Percentiles rank a stretch among this genome's conserved stretches.
These are phyloP conservation scores for Tolypocladium guangdongense DNA, from an alignment of 2,329 filamentous ascomycete genomes.

Conservation along the genomic window DNA sequence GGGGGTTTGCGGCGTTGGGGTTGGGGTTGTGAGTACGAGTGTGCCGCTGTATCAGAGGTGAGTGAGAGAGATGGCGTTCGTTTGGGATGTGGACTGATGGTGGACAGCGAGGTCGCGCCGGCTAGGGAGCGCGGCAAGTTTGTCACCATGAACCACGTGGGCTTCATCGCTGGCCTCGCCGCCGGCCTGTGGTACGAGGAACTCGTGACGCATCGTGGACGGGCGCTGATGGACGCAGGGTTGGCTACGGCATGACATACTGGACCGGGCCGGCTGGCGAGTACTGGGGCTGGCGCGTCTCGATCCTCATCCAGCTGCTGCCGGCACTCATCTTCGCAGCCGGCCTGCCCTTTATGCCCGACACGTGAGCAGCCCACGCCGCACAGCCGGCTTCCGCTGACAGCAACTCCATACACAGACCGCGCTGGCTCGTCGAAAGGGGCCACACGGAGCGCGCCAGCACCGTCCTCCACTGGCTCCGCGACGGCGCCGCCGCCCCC, in stretches of 20 bases:
- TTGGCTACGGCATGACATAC: slow-evolving; percentile 43
- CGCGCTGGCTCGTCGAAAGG: slow-evolving; percentile 47
- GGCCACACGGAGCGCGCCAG: slow-evolving; percentile 30
- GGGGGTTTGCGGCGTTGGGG: slow-evolving; percentile 40
- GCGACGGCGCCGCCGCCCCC: slow-evolving; percentile 28
- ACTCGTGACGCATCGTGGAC: too few relatives aligned
- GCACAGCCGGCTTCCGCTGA: too few relatives aligned
- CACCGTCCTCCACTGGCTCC: slow-evolving; percentile 34
- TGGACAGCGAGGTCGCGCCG: slow-evolving; percentile 39
- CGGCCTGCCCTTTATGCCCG: slow-evolving; percentile 41
- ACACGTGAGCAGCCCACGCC: slow-evolving; percentile 40
- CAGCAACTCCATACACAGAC: slow-evolving; percentile 15
- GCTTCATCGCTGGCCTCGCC: slow-evolving; percentile 43
- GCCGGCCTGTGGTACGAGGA: slow-evolving; percentile 37
- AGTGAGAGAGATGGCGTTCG: not conserved
- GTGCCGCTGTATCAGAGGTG: slow-evolving; percentile 43
- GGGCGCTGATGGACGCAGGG: slow-evolving; percentile 23
- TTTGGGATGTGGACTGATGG: too few relatives aligned
- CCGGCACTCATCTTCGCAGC: slow-evolving; percentile 37
- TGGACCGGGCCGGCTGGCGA: slow-evolving; percentile 34
- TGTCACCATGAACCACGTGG: slow-evolving; percentile 49
- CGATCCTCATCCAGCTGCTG: slow-evolving; percentile 39
- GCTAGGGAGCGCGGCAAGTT: slow-evolving; percentile 41
- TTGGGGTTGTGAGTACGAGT: slow-evolving; percentile 42
- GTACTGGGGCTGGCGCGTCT: slow-evolving; percentile 41